Evolutionary conservation across 2,329 filamentous ascomycete genomes (phyloP).

Genomic region (Didymella arachidicola): DNA sequence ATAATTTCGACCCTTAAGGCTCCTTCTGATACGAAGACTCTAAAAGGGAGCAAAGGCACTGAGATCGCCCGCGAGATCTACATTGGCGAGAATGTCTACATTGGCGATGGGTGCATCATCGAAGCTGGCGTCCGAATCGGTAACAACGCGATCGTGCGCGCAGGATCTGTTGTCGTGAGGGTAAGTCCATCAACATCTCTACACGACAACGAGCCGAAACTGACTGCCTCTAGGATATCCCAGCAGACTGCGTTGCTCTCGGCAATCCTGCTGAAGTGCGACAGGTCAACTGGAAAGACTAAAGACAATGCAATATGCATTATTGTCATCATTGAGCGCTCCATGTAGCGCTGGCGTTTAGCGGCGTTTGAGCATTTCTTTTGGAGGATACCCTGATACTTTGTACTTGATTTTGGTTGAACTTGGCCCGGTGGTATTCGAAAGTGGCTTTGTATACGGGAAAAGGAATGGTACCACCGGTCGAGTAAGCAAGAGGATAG

Average conservation of each 20-base stretch:
- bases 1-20: slow-evolving; percentile 81
- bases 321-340: neutral
- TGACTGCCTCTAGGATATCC: slow-evolving; percentile 53
- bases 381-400: slow-evolving; percentile 39
- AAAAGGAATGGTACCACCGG: slow-evolving; percentile 5
- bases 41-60: slow-evolving; percentile 76
- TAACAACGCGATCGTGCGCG: slow-evolving; percentile 61
- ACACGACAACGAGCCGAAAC: slow-evolving; percentile 3
- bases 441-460: slow-evolving; percentile 7
- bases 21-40: slow-evolving; percentile 74
- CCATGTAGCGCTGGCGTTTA: slow-evolving; percentile 10
- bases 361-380: slow-evolving; percentile 15
- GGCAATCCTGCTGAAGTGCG: slow-evolving; percentile 57
- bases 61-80: slow-evolving; percentile 74
- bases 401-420: slow-evolving; percentile 10
- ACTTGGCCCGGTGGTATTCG: slow-evolving; percentile 7
- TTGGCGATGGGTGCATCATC: slow-evolving; percentile 69
- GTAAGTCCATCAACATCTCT: slow-evolving; percentile 49
- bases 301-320: neutral
- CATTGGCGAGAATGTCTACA: slow-evolving; percentile 77
- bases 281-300: slow-evolving; percentile 30
- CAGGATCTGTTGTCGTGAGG: slow-evolving; percentile 63
- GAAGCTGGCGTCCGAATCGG: slow-evolving; percentile 64
- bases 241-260: slow-evolving; percentile 55
- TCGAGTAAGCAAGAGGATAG: neutral